Evolutionary conservation across 2,329 filamentous ascomycete genomes (phyloP).

Genomic region (Alternaria brassicae): DNA sequence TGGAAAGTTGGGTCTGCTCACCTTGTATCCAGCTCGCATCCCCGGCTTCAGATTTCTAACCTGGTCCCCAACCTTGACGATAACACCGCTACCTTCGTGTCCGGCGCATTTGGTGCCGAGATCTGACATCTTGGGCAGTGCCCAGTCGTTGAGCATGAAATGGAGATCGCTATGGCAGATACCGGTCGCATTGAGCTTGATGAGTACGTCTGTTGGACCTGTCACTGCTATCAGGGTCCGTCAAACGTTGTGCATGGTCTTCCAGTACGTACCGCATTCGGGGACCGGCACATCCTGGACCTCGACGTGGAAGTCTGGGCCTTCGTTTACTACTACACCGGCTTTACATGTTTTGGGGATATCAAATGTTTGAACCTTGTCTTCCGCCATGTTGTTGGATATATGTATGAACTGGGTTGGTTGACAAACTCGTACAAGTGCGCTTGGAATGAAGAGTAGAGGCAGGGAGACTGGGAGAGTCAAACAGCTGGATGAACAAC

Average conservation of each 20-base stretch:
- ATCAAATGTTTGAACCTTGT: constrained; percentile 41
- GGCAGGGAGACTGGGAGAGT: neutral
- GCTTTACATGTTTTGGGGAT: constrained; percentile 61
- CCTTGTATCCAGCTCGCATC: constrained; percentile 49
- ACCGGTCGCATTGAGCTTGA: constrained; percentile 65
- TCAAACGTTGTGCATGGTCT: neutral
- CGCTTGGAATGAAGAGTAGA: neutral
- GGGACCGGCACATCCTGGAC: constrained; percentile 58
- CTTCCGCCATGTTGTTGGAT: constrained; percentile 32
- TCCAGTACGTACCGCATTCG: constrained; percentile 50
- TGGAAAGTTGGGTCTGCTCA: constrained; percentile 4
- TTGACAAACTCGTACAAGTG: neutral
- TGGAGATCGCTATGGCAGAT: constrained; percentile 66
- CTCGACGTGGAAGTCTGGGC: constrained; percentile 57
- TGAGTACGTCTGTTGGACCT: constrained; percentile 63
- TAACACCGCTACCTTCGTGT: constrained; percentile 65
- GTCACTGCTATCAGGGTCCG: constrained; percentile 5
- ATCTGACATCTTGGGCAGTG: constrained; percentile 46
- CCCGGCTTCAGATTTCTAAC: constrained; percentile 58
- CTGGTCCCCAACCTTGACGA: constrained; percentile 63
- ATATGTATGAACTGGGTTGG: neutral
- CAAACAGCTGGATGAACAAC: neutral
- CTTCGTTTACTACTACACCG: constrained; percentile 61
- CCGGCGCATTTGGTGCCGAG: constrained; percentile 58
- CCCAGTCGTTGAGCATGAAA: constrained; percentile 64